These are phyloP conservation scores for Fusarium sulawesiense DNA, from an alignment of 2,329 filamentous ascomycete genomes.

Conservation along the genomic window DNA sequence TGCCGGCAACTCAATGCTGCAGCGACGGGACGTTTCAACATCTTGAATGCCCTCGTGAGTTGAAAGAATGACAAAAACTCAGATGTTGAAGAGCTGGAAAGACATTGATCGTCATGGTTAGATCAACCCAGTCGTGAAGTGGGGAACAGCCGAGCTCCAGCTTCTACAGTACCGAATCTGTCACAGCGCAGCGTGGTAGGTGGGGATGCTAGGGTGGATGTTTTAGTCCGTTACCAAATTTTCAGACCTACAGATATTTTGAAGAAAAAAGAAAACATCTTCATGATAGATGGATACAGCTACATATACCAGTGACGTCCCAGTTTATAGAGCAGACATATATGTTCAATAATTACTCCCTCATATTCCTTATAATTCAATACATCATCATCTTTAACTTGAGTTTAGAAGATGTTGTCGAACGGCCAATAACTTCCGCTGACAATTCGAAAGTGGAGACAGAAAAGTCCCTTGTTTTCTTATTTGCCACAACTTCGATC, in stretches of 20 bases:
- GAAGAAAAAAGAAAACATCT: neutral
- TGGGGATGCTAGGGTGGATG: neutral
- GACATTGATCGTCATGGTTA: conserved; percentile 17
- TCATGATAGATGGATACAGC: neutral
- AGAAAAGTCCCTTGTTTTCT: conserved; percentile 9
- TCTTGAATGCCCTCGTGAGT: conserved; percentile 21
- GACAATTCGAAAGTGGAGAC: conserved; percentile 8
- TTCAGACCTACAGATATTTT: neutral
- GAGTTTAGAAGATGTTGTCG: neutral
- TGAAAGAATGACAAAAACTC: conserved; percentile 2
- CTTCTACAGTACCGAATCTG: conserved; percentile 5
- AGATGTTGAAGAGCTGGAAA: conserved; percentile 2
- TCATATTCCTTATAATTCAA: neutral
- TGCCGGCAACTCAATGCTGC: conserved; percentile 48
- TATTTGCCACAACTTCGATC: conserved; percentile 13
- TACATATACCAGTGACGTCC: neutral
- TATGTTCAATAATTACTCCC: too few species aligned
- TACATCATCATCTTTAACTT: neutral
- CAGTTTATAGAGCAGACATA: too few species aligned
- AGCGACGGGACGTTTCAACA: conserved; percentile 49
- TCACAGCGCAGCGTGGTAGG: neutral
- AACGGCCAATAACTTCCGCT: neutral
- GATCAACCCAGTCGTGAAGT: conserved; percentile 13
- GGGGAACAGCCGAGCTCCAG: conserved; percentile 29
- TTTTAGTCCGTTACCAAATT: neutral